phyloP scores from a whole-genome alignment of 2,329 filamentous ascomycete species.

The Cytospora paraplurivora region DNA sequence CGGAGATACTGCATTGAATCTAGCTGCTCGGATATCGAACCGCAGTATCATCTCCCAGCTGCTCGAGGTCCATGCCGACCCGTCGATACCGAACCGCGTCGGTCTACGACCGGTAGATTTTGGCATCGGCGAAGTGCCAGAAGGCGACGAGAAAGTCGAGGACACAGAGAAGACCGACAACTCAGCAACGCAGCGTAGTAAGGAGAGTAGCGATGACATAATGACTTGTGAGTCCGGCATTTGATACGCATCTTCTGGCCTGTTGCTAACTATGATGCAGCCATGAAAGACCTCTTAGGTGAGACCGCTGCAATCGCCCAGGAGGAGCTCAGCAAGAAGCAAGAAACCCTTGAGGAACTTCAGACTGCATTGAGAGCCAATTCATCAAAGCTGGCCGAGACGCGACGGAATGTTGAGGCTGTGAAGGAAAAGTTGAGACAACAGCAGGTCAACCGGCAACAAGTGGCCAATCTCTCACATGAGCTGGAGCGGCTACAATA shows the following conservation, averaged over 20 bases:
- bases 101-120: slow-evolving; percentile 92
- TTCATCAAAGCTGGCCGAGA: slow-evolving; percentile 75
- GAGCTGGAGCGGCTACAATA: slow-evolving; percentile 71
- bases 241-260: not conserved
- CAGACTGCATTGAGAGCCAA: slow-evolving; percentile 80
- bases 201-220: slow-evolving; percentile 77
- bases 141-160: slow-evolving; percentile 62
- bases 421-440: slow-evolving; percentile 66
- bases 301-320: slow-evolving; percentile 80
- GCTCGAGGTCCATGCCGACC: slow-evolving; percentile 90
- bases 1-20: slow-evolving; percentile 92
- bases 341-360: slow-evolving; percentile 78
- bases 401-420: slow-evolving; percentile 71
- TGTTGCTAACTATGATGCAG: slow-evolving; percentile 48
- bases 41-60: slow-evolving; percentile 95
- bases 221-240: slow-evolving; percentile 66
- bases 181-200: slow-evolving; percentile 57
- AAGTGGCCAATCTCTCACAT: slow-evolving; percentile 75
- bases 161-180: slow-evolving; percentile 49
- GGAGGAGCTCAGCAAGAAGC: slow-evolving; percentile 78
- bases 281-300: slow-evolving; percentile 80
- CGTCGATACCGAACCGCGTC: slow-evolving; percentile 87
- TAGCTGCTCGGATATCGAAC: slow-evolving; percentile 91
- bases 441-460: slow-evolving; percentile 68
- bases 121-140: slow-evolving; percentile 74